Evolutionary conservation across 2,329 filamentous ascomycete genomes (phyloP).

Genomic region (Ophiostoma fasciatum): DNA sequence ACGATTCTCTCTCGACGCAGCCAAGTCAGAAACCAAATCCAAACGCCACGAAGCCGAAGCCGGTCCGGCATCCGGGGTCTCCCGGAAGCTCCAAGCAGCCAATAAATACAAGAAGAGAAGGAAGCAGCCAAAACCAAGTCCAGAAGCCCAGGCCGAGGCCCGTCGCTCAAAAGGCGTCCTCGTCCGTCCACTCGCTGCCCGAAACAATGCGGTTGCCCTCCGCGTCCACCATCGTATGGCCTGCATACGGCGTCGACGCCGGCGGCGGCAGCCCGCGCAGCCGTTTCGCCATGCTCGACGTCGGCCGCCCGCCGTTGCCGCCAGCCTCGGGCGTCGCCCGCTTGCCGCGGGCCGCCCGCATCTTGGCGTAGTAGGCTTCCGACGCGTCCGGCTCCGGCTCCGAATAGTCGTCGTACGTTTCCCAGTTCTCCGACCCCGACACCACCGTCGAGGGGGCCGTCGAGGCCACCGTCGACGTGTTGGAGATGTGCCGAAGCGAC

Average conservation of each 20-base stretch:
- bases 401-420: slow-evolving; percentile 80
- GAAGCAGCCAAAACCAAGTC: not conserved
- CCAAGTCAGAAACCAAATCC: no score
- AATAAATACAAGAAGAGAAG: not conserved
- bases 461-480: slow-evolving; percentile 60
- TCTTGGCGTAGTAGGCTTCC: slow-evolving; percentile 67
- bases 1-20: no score
- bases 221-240: slow-evolving; percentile 35
- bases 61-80: no score
- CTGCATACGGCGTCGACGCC: slow-evolving; percentile 25
- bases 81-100: no score
- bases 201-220: slow-evolving; percentile 49
- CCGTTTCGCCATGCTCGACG: slow-evolving; percentile 31
- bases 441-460: no score
- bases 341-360: slow-evolving; percentile 55
- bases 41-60: no score
- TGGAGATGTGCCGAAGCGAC: slow-evolving; percentile 51
- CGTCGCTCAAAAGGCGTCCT: slow-evolving; percentile 37
- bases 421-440: slow-evolving; percentile 91
- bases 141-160: not conserved
- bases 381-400: slow-evolving; percentile 61
- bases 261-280: slow-evolving; percentile 37
- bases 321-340: slow-evolving; percentile 35
- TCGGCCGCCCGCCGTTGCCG: slow-evolving; percentile 1
- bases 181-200: slow-evolving; percentile 53